Conservation (phyloP, 2,329 filamentous ascomycete genomes). For the Pseudogymnoascus sp. region DNA sequence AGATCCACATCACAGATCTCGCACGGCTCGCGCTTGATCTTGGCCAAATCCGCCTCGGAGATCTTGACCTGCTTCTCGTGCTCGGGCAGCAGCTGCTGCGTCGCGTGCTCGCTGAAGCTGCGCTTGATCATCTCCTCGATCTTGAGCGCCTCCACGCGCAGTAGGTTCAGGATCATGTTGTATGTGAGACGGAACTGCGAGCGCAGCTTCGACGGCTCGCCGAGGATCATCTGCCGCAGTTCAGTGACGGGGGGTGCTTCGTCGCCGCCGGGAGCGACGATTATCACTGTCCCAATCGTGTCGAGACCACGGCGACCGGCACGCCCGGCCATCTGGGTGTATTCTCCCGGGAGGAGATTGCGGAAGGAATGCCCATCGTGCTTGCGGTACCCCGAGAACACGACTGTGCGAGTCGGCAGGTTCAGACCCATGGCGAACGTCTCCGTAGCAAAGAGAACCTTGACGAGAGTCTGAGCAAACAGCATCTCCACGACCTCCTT, state of each 20-base stretch:
- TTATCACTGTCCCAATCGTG: conserved; percentile 86
- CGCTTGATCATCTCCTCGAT: conserved; percentile 99
- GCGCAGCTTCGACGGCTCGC: conserved; percentile 86
- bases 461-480: conserved; percentile 90
- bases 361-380: conserved; percentile 89
- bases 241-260: conserved; percentile 81
- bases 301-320: conserved; percentile 90
- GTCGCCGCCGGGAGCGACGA: conserved; percentile 71
- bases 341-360: conserved; percentile 87
- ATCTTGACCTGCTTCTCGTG: conserved; percentile 91
- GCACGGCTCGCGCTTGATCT: conserved; percentile 80
- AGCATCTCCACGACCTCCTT: conserved; percentile 97
- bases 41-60: conserved; percentile 83
- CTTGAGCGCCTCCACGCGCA: conserved; percentile 91
- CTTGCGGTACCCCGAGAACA: conserved; percentile 95
- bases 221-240: conserved; percentile 87
- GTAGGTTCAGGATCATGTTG: conserved; percentile 96
- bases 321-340: conserved; percentile 96
- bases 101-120: conserved; percentile 96
- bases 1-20: conserved; percentile 72
- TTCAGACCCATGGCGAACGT: conserved; percentile 99
- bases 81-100: conserved; percentile 85
- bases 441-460: conserved; percentile 94
- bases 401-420: conserved; percentile 87
- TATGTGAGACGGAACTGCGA: conserved; percentile 97